Percentiles rank a stretch among this genome's conserved stretches.
These are phyloP conservation scores for Pichia phayaonensis DNA, from an alignment of 805 yeast species.

Conservation along the genomic window DNA sequence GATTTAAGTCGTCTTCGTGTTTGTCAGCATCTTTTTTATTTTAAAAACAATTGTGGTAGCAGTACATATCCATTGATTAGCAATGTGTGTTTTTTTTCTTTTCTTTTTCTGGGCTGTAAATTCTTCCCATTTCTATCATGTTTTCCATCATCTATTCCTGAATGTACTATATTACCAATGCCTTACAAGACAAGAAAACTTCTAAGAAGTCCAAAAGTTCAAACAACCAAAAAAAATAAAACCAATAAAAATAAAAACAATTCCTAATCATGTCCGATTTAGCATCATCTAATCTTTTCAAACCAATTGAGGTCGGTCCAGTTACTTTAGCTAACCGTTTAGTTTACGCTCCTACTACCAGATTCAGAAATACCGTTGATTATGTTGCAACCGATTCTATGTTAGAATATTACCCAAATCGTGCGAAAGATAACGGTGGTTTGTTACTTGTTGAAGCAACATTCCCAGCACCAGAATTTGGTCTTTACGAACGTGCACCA, in stretches of 20 bases:
- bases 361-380: conserved; percentile 33
- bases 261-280: conserved; percentile 5
- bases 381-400: conserved; percentile 41
- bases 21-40: no score
- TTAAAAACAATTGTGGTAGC: no score
- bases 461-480: conserved; percentile 34
- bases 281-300: conserved; percentile 27
- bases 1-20: no score
- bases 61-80: no score
- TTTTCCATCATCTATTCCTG: background rate
- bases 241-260: background rate
- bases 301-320: conserved; percentile 38
- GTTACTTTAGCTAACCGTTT: conserved; percentile 33
- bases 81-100: no score
- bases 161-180: background rate
- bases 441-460: conserved; percentile 57
- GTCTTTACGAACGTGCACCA: conserved; percentile 40
- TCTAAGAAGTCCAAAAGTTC: background rate
- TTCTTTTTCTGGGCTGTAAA: no score
- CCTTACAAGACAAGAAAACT: background rate
- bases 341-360: conserved; percentile 46
- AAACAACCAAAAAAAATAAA: background rate
- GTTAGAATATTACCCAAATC: conserved; percentile 46
- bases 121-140: background rate
- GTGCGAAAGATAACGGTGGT: conserved; percentile 51